Base-by-base conservation (phyloP, 2,329 filamentous ascomycete species). In the Geoglossum cookeanum region DNA sequence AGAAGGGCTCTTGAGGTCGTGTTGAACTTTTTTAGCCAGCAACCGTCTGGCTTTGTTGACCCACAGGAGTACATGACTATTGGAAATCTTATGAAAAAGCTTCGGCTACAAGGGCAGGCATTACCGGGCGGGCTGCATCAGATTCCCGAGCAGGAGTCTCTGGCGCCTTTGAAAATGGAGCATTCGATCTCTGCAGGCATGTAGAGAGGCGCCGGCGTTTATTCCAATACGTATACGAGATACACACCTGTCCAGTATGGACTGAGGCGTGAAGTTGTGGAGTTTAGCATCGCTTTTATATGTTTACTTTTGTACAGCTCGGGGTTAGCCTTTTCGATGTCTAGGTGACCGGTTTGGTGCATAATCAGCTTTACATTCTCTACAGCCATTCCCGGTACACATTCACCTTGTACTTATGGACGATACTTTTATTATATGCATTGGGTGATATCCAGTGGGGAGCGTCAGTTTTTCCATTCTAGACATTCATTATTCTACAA, bases 61-160 rank as follows among this genome's bases (percentile, higher is more conserved):
- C 79, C 87, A 52, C 78, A 79, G 63, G 90, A 96, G 61, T 90
- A 84, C 67, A 69, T 86, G 61, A 80, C 81, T 2, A 81, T 96
- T 53, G 76, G 87, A 17, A 87, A 88, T 66, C 72, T 96, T 61
- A 91, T 90, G 67, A 85, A 94, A 68, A 94, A 91, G 69, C 75
- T 95, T 33, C 37, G 61, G 57, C 52, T 47, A 5, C 59, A 62
- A 42, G 54, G 44, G 3, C 27, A 51, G 11, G 33, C 29, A 9
- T 15, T 58, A 27, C 57, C 57, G 7, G 48, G 57, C 3, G 33
- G 66, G 7, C 63, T 69, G 29, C 66, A 68, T 59, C 63, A 66
- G 37, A 69, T 69, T 53, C 63, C 64, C 7, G 67, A 69, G 55
- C 63, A 67, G 57, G 65, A 68, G 22, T 59, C 60, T 47, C 22